Conservation (phyloP, 768 basidiomycete genomes). For the Pleurotus pulmonarius region DNA sequence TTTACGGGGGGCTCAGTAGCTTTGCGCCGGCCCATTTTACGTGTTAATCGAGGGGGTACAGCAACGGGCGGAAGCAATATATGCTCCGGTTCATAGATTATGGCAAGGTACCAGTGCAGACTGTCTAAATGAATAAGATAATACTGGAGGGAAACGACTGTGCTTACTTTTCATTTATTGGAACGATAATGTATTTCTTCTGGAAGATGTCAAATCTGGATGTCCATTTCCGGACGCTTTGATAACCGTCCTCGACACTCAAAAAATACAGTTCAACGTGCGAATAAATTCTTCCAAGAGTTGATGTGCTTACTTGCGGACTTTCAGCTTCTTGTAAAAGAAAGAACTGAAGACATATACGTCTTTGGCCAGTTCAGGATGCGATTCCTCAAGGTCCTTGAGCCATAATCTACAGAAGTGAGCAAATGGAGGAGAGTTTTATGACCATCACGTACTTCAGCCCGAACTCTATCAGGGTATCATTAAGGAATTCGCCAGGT, state of each 20-base stretch:
- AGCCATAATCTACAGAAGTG: conserved; percentile 60
- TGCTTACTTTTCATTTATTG: conserved; percentile 92
- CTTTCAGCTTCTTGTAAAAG: conserved; percentile 92
- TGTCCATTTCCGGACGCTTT: conserved; percentile 93
- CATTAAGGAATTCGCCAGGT: conserved; percentile 88
- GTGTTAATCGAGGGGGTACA: conserved; percentile 11
- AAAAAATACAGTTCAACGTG: conserved; percentile 7
- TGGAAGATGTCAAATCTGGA: conserved; percentile 81
- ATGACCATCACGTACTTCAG: conserved; percentile 62
- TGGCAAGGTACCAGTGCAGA: conserved; percentile 95
- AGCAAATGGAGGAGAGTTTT: not conserved
- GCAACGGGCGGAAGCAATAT: conserved; percentile 40
- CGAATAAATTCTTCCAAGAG: not conserved
- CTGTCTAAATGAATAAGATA: conserved; percentile 33
- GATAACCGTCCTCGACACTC: conserved; percentile 64
- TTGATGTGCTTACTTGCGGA: conserved; percentile 49
- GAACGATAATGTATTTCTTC: conserved; percentile 91
- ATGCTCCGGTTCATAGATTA: conserved; percentile 82
- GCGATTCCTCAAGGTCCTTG: conserved; percentile 44
- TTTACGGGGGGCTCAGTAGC: not conserved
- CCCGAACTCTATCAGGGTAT: conserved; percentile 94
- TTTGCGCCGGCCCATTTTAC: conserved; percentile 11
- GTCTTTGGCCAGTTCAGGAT: conserved; percentile 64
- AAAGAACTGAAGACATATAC: conserved; percentile 95
- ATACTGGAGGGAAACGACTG: not conserved